Conservation (phyloP, 192 early-diverging fungal species). For the Diversispora epigaea region DNA sequence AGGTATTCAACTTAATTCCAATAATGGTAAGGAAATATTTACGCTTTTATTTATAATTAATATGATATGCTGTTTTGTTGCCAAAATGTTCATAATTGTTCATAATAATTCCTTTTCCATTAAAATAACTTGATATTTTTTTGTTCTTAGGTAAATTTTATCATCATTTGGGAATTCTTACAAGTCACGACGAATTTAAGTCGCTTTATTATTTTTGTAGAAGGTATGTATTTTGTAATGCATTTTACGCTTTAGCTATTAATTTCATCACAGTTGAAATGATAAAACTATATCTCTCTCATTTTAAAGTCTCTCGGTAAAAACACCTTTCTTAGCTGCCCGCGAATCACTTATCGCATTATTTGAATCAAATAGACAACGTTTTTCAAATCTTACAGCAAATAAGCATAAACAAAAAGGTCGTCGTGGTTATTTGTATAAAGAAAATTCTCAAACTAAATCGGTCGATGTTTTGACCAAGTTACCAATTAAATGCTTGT, state of each 20-base stretch:
- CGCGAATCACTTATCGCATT: slow-evolving; percentile 52
- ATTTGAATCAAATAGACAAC: slow-evolving; percentile 50
- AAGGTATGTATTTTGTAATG: too few species aligned
- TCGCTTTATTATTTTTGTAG: slow-evolving; percentile 40
- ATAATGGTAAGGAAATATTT: slow-evolving; percentile 44
- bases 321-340: slow-evolving; percentile 51
- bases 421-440: slow-evolving; percentile 25
- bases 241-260: too few species aligned
- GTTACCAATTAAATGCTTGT: slow-evolving; percentile 38
- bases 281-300: too few species aligned
- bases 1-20: slow-evolving; percentile 41
- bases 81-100: too few species aligned
- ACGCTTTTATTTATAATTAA: too few species aligned
- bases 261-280: too few species aligned
- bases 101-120: too few species aligned
- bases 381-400: slow-evolving; percentile 29
- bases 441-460: slow-evolving; percentile 20
- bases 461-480: neutral
- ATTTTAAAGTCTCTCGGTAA: slow-evolving; percentile 49
- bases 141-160: slow-evolving; percentile 45
- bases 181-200: slow-evolving; percentile 36
- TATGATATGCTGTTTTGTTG: too few species aligned
- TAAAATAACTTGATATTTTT: too few species aligned
- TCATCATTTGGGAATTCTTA: slow-evolving; percentile 50
- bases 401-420: slow-evolving; percentile 31